phyloP scores from a whole-genome alignment of 2,329 filamentous ascomycete species.

The Cladosporium oxysporum region DNA sequence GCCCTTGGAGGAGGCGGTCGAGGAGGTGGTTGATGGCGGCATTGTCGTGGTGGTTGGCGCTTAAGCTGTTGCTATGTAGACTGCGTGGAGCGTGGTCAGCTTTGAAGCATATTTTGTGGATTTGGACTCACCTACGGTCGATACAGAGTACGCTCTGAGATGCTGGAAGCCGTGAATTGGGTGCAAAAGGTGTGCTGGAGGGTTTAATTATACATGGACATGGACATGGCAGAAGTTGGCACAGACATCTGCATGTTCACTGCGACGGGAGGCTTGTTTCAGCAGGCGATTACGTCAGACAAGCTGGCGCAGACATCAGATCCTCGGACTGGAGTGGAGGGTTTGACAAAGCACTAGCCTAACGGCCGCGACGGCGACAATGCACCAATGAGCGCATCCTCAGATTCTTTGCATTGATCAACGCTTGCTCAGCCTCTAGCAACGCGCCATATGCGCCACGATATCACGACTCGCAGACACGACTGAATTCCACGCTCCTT shows the following conservation, averaged over 20 bases:
- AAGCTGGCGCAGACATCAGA: conserved; percentile 1
- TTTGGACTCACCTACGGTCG: not conserved
- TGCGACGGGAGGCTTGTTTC: not conserved
- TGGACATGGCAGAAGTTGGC: not conserved
- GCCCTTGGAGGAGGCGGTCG: conserved; percentile 25
- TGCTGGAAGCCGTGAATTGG: not conserved
- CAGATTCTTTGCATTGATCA: conserved; percentile 10
- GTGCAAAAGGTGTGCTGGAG: not conserved
- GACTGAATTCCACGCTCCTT: not conserved
- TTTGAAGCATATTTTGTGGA: not conserved
- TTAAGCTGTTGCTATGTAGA: not conserved
- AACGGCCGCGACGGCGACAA: not conserved
- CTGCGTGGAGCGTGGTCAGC: not conserved
- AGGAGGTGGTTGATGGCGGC: conserved; percentile 33
- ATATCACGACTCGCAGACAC: not conserved
- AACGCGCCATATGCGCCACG: not conserved
- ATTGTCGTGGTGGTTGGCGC: conserved; percentile 22
- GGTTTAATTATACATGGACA: not conserved
- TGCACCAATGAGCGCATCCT: conserved; percentile 7
- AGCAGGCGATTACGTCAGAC: conserved; percentile 5
- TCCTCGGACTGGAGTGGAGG: not conserved
- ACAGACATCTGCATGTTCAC: conserved; percentile 8
- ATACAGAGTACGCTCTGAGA: not conserved
- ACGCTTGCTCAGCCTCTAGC: conserved; percentile 7
- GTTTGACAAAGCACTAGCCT: not conserved